Evolutionary conservation across 345 rosid species (phyloP).

Genomic region (Cardamine resedifolia): DNA sequence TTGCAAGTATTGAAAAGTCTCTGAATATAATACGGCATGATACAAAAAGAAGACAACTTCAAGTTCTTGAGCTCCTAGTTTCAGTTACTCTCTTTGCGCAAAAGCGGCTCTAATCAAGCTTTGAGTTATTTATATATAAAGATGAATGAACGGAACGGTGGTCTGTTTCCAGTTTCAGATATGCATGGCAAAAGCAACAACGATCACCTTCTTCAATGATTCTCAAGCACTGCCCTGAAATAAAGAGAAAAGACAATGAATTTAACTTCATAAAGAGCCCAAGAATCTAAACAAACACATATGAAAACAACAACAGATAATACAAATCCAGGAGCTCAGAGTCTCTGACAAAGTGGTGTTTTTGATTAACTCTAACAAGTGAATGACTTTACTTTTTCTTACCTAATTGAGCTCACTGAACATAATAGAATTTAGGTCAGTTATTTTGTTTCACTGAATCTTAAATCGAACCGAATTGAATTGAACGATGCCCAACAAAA

Average conservation of each 20-base stretch:
- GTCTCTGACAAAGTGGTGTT: neutral
- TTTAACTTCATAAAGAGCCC: constrained; percentile 2
- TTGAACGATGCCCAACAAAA: constrained; percentile 4
- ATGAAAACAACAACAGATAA: neutral
- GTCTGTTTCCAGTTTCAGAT: constrained; percentile 6
- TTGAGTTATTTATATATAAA: neutral
- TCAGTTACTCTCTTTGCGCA: constrained; percentile 8
- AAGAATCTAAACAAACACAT: constrained; percentile 10
- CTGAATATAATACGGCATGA: constrained; percentile 81
- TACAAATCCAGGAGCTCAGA: constrained; percentile 15
- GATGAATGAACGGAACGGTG: neutral
- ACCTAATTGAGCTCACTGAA: neutral
- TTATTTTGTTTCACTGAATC: constrained; percentile 9
- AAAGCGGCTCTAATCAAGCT: neutral
- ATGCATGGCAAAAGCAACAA: neutral
- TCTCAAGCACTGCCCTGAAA: constrained; percentile 36
- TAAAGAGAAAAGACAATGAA: neutral
- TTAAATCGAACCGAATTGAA: constrained; percentile 4
- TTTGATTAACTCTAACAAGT: neutral
- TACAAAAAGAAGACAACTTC: constrained; percentile 17
- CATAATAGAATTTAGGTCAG: constrained; percentile 32
- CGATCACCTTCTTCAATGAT: constrained; percentile 35
- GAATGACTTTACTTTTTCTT: neutral
- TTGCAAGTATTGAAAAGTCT: constrained; percentile 79
- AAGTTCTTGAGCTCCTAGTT: constrained; percentile 5